phyloP scores from a whole-genome alignment of 2,329 filamentous ascomycete species.

The Colletotrichum cereale region DNA sequence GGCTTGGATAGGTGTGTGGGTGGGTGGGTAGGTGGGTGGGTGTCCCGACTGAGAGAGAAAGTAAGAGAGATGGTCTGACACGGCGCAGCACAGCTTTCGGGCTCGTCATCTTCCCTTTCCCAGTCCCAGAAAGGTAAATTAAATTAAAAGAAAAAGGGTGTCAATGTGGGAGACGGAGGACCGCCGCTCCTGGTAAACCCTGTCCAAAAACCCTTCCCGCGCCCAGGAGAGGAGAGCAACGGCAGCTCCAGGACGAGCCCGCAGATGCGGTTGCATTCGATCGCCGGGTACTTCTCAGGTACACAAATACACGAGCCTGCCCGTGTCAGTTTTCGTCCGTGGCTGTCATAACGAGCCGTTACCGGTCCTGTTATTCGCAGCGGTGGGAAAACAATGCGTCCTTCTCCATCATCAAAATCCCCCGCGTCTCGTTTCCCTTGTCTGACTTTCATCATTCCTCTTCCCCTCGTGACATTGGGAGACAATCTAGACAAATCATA shows the following conservation, averaged over 20 bases:
- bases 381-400: background rate
- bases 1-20: conserved; percentile 7
- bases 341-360: background rate
- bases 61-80: background rate
- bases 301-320: conserved; percentile 3
- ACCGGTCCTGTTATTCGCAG: background rate
- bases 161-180: conserved; percentile 26
- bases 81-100: conserved; percentile 10
- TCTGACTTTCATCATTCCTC: conserved; percentile 6
- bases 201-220: conserved; percentile 29
- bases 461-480: conserved; percentile 2
- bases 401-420: background rate
- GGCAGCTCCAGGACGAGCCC: conserved; percentile 5
- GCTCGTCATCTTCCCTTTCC: conserved; percentile 13
- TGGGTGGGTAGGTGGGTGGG: conserved; percentile 11
- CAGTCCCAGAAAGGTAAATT: conserved; percentile 13
- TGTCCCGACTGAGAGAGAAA: background rate
- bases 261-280: conserved; percentile 21
- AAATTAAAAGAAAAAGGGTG: too few relatives aligned
- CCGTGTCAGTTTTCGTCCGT: background rate
- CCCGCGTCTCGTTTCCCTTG: background rate
- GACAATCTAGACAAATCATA: conserved; percentile 9
- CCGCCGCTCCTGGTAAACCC: conserved; percentile 17
- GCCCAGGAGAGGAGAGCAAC: conserved; percentile 25
- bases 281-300: conserved; percentile 15